A percentile compares a stretch with the other conserved stretches of the same genome.
phyloP scores from a whole-genome alignment of 768 basidiomycete genomes.

The Boletus reticuloceps region DNA sequence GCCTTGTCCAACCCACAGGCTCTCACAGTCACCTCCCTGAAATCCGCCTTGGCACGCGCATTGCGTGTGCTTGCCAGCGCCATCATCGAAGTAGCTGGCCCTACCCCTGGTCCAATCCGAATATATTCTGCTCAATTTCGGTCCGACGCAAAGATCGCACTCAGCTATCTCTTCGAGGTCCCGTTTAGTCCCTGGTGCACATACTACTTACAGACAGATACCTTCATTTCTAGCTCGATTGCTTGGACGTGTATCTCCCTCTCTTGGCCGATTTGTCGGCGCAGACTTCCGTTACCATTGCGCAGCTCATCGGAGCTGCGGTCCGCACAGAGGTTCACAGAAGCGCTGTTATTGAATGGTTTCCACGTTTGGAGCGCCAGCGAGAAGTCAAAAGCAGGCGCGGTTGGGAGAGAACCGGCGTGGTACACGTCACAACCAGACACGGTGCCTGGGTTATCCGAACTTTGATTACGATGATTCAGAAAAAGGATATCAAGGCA shows the following conservation, averaged over 20 bases:
- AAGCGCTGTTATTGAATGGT: slow-evolving; percentile 55
- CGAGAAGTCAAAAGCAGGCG: slow-evolving; percentile 57
- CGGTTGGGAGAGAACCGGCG: slow-evolving; percentile 70
- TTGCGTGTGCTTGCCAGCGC: slow-evolving; percentile 57
- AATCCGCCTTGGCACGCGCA: slow-evolving; percentile 60
- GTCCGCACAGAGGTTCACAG: slow-evolving; percentile 53
- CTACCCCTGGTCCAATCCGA: slow-evolving; percentile 62
- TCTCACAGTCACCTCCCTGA: slow-evolving; percentile 39
- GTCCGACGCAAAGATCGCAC: slow-evolving; percentile 51
- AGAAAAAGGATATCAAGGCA: slow-evolving; percentile 56
- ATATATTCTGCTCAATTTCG: slow-evolving; percentile 36
- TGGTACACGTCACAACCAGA: slow-evolving; percentile 37
- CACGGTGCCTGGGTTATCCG: slow-evolving; percentile 62
- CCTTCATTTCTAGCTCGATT: slow-evolving; percentile 42
- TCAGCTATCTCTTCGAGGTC: slow-evolving; percentile 63
- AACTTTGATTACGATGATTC: slow-evolving; percentile 46
- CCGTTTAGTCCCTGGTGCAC: background rate
- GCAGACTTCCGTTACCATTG: slow-evolving; percentile 48
- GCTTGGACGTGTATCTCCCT: slow-evolving; percentile 66
- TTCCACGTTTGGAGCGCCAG: slow-evolving; percentile 53
- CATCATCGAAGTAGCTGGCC: slow-evolving; percentile 66
- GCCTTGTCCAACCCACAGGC: slow-evolving; percentile 48
- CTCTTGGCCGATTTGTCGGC: slow-evolving; percentile 46
- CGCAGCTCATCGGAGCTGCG: slow-evolving; percentile 54
- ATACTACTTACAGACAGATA: background rate